phyloP scores from a whole-genome alignment of 495 filamentous ascomycete species.

The Aspergillus asperescens region DNA sequence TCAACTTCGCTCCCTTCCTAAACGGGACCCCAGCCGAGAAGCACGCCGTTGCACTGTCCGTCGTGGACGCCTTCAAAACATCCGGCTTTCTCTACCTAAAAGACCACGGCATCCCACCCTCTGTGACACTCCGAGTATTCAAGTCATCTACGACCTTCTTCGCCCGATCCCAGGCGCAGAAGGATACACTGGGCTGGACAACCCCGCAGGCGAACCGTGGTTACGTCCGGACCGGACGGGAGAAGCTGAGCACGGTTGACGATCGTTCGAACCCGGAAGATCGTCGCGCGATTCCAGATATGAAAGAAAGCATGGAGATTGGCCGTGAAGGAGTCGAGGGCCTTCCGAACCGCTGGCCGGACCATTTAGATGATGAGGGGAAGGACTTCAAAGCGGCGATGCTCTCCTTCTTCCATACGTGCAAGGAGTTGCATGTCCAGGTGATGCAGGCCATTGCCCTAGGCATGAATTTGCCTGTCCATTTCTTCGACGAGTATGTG shows the following conservation, averaged over 20 bases:
- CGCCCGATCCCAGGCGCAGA: conserved; percentile 58
- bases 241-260: conserved; percentile 63
- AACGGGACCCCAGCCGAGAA: conserved; percentile 57
- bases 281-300: conserved; percentile 60
- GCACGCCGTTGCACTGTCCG: conserved; percentile 58
- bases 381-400: conserved; percentile 65
- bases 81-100: conserved; percentile 91
- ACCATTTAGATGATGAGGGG: conserved; percentile 54
- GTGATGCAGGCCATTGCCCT: conserved; percentile 88
- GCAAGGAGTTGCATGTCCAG: conserved; percentile 67
- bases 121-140: conserved; percentile 59
- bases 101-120: conserved; percentile 62
- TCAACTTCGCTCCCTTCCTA: conserved; percentile 78
- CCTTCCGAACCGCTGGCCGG: conserved; percentile 78
- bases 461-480: conserved; percentile 66
- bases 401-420: conserved; percentile 64
- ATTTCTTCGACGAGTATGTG: conserved; percentile 74
- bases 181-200: conserved; percentile 66
- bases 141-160: conserved; percentile 73
- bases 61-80: conserved; percentile 74
- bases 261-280: conserved; percentile 54
- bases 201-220: conserved; percentile 71
- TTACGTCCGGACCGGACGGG: conserved; percentile 68
- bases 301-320: conserved; percentile 84
- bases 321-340: conserved; percentile 65